Evolutionary conservation across 176 grass and related monocot genomes (phyloP), one percentile per base, ranked within the genome.

Genomic region (Tuctoria greenei): DNA sequence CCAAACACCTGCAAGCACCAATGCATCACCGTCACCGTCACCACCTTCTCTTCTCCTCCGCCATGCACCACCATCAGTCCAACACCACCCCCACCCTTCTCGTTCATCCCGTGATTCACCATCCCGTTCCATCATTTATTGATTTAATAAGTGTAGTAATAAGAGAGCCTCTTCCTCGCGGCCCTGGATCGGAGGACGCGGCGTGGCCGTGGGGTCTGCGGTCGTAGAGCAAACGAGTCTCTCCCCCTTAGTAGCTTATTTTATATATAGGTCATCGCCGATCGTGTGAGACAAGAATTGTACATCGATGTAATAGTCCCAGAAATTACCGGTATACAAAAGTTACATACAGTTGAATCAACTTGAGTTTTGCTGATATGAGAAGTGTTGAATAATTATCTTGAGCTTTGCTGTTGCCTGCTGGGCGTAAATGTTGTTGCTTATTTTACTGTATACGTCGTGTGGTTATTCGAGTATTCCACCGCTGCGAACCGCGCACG

Each of bases 61-160:
- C 41, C 39, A 45, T 17, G 39, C 72, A 76, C 74, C 66, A 65
- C 69, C 31, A 31, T 31, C 38, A 66, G 42, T 61, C 58, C 78
- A 76, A 16, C 84, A 41, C 34, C 79, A 55, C 27, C 44, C 58
- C n/a, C 14, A 57, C 70, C 35, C 38, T 51, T 71, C 77, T 34
- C 50, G 25, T 49, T 66, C 86, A 75, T 75, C 71, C 56, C 76
- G 81, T 81, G 81, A 88, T 81, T 77, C 76, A 21, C 64, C 44
- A 41, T 76, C 58, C 71, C 71, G 81, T 88, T 88, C 66, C 77
- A 88, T 88, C 84, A 88, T 88, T 88, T 76, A 84, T 84, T 84
- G 71, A 84, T 88, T 88, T 75, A 58, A 84, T 84, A n/a, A 36
- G 62, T 84, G 66, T 81, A 88, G 66, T 81, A 88, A 84, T 84